Percentiles rank a stretch among this genome's conserved stretches.
phyloP scores from a whole-genome alignment of 2,329 filamentous ascomycete species.

The Madurella mycetomatis region DNA sequence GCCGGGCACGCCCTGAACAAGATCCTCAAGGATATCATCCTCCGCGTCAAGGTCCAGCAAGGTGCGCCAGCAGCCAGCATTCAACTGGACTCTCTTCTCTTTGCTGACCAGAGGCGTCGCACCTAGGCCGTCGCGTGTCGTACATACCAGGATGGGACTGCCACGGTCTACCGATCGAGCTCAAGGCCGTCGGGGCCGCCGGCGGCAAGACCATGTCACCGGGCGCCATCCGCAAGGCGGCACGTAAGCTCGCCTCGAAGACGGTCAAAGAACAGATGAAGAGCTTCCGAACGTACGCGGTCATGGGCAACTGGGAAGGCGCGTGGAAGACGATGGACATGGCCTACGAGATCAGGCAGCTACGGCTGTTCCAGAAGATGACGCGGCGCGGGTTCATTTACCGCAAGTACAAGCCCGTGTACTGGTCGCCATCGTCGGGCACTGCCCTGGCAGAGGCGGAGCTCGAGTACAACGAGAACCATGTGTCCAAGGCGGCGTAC shows the following conservation, averaged over 20 bases:
- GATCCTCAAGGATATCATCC: constrained; percentile 89
- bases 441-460: constrained; percentile 82
- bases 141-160: constrained; percentile 97
- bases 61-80: constrained; percentile 36
- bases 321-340: constrained; percentile 77
- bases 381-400: constrained; percentile 70
- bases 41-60: constrained; percentile 72
- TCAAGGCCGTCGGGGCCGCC: constrained; percentile 74
- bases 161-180: constrained; percentile 92
- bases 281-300: constrained; percentile 66
- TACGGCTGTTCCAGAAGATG: constrained; percentile 72
- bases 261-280: constrained; percentile 70
- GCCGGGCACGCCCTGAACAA: constrained; percentile 96
- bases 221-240: constrained; percentile 59
- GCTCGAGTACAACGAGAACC: constrained; percentile 74
- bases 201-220: constrained; percentile 43
- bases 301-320: constrained; percentile 77
- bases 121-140: constrained; percentile 58
- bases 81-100: not conserved
- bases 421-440: constrained; percentile 76
- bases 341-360: constrained; percentile 68
- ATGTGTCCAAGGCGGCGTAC: constrained; percentile 69
- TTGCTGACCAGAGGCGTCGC: not conserved
- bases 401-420: constrained; percentile 74
- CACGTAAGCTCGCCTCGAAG: constrained; percentile 60